Evolutionary conservation across 106 monocot genomes (phyloP).

Genomic region (Dioscorea zingiberensis): DNA sequence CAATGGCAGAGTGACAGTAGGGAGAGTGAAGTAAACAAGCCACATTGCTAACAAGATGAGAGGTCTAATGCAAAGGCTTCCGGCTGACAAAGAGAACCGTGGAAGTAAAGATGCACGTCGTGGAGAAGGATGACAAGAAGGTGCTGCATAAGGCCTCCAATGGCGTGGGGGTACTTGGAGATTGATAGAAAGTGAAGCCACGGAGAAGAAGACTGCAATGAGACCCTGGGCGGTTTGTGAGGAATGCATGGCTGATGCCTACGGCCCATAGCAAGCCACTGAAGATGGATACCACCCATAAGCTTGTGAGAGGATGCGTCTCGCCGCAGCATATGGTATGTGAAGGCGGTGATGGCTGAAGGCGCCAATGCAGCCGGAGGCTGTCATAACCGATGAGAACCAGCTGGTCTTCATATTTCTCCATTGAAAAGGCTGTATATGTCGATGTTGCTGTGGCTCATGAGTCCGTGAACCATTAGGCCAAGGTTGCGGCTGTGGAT

Average conservation of each 20-base stretch:
- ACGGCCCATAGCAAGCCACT: conserved; percentile 42
- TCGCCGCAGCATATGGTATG: conserved; percentile 60
- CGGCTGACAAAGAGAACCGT: conserved; percentile 27
- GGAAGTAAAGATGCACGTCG: conserved; percentile 37
- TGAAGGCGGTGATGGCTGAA: conserved; percentile 40
- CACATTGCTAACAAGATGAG: not conserved
- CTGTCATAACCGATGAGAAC: conserved; percentile 23
- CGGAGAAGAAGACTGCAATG: not conserved
- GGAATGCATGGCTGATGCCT: conserved; percentile 31
- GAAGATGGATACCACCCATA: conserved; percentile 64
- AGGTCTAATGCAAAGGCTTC: conserved; percentile 25
- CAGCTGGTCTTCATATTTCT: conserved; percentile 16
- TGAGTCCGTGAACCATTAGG: conserved; percentile 30
- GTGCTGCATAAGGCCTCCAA: conserved; percentile 28
- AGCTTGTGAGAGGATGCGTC: conserved; percentile 34
- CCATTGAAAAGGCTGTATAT: conserved; percentile 8
- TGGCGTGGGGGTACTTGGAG: conserved; percentile 26
- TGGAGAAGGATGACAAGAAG: conserved; percentile 40
- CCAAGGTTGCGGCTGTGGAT: conserved; percentile 40
- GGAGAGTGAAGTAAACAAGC: conserved; percentile 3
- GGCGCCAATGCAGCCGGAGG: conserved; percentile 30
- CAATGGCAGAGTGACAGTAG: not conserved
- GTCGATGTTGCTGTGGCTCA: not conserved
- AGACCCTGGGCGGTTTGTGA: conserved; percentile 15
- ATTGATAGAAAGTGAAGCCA: conserved; percentile 9